These are phyloP conservation scores for Malus hybrid DNA, from an alignment of 331 rosid species.

Conservation along the genomic window DNA sequence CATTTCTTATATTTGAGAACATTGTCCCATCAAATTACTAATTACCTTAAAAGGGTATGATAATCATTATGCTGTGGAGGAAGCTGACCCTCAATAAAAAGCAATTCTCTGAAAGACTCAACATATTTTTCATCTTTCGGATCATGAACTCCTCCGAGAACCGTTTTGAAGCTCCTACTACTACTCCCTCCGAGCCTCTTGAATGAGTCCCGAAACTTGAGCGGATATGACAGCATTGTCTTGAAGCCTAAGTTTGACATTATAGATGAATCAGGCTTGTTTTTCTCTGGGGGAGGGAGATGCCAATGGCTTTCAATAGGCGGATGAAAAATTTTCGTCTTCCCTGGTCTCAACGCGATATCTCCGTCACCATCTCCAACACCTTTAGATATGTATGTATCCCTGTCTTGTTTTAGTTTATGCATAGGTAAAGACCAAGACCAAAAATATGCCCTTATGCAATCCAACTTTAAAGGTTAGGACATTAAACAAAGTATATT, in stretches of 20 bases:
- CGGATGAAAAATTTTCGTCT: slow-evolving; percentile 42
- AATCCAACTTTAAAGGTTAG: not conserved
- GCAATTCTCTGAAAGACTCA: slow-evolving; percentile 54
- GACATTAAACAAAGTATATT: not conserved
- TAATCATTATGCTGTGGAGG: slow-evolving; percentile 63
- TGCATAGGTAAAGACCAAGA: slow-evolving; percentile 21
- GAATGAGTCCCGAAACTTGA: slow-evolving; percentile 19
- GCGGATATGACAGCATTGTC: slow-evolving; percentile 33
- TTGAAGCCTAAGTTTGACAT: slow-evolving; percentile 21
- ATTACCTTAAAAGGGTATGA: slow-evolving; percentile 80
- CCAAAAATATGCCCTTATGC: not conserved
- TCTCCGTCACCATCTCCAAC: slow-evolving; percentile 23
- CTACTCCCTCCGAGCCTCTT: slow-evolving; percentile 38
- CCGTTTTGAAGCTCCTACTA: slow-evolving; percentile 37
- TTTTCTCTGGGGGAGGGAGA: slow-evolving; percentile 22
- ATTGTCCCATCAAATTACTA: not conserved
- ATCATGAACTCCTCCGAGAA: slow-evolving; percentile 60
- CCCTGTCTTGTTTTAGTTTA: slow-evolving; percentile 23
- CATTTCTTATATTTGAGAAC: no score
- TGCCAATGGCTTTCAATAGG: slow-evolving; percentile 69
- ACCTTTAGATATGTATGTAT: slow-evolving; percentile 30
- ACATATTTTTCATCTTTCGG: slow-evolving; percentile 53
- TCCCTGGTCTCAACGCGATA: slow-evolving; percentile 9
- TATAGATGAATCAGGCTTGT: slow-evolving; percentile 21
- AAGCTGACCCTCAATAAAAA: slow-evolving; percentile 43